Base-by-base conservation (phyloP, 2,329 filamentous ascomycete species). In the Scopulariopsis brevicaulis region DNA sequence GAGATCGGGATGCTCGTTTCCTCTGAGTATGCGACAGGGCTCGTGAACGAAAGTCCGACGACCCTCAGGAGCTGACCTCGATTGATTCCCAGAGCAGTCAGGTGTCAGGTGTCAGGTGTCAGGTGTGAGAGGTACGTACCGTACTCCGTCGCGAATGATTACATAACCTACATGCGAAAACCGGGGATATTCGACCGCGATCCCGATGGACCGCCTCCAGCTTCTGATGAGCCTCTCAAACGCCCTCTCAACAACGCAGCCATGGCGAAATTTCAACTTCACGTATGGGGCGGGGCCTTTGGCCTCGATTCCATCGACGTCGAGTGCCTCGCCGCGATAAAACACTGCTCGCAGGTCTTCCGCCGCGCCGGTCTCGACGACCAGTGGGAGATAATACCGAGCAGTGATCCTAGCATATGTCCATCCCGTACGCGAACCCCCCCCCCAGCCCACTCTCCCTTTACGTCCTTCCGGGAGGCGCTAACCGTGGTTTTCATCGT, bases 201-300 rank as follows among this genome's bases (percentile, higher is more conserved):
- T 50, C 46, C 46, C 46, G 46, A 50, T 50, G 8, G n/a, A n/a
- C n/a, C 11, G 24, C 18, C 46, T 50, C 22, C 46, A 22, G 11
- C n/a, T 20, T 22, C n/a, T 24, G 18, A 22, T 48, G 3, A 14
- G 43, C 18, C n/a, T 22, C 12, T 4, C 46, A 22, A 11, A 24
- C 46, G 46, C 46, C 46, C 46, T 24, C 46, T 14, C 22, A 50
- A 8, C 22, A 40, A 24, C n/a, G 14, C 51, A 52, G n/a, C n/a
- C 32, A 57, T 57, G 55, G 20, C 55, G 20, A 22, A 28, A 37
- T 57, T 57, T 52, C 83, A 93, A 73, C 82, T 99, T 60, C 88
- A 96, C 73, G 81, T 96, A 67, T 96, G 92, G 87, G 92, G 92
- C 55, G 86, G 90, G 58, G 92, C 89, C 48, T 96, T 96, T 70